Evolutionary conservation across 2,329 filamentous ascomycete species (phyloP), one percentile per base, ranked within the genome.

Genomic region (Pseudocercospora eumusae): DNA sequence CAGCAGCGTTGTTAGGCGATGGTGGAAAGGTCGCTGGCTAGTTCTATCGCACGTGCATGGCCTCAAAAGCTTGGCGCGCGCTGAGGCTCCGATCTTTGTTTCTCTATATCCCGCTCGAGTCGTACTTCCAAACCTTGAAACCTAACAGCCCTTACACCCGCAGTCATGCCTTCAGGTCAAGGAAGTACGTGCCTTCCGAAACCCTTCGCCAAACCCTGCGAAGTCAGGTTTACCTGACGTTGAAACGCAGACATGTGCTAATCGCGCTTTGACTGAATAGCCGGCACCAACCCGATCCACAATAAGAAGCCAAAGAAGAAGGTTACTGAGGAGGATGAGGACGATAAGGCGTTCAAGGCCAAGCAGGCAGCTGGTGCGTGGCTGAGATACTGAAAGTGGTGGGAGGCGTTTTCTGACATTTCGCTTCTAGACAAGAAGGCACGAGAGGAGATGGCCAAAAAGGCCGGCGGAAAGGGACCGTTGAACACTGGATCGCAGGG

Each of bases 391-490:
- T 44, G 27, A 4, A 18, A 18, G n/a, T 10, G 3, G 4, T 10
- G 7, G 18, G 4, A 20, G 23, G 15, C 11, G 44, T 44, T 55
- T 42, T 28, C 44, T 59, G 59, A 61, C 53, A 33, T 23, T 27
- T 20, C n/a, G n/a, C 18, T 25, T 36, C 25, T 67, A 82, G 80
- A 82, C 70, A 82, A 82, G 77, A 95, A 96, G 81, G 79, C 91
- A 23, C 68, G 71, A 90, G 91, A 93, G 71, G 89, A 91, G 75
- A 92, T 93, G 83, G 90, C 89, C 50, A 89, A 87, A 79, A 93
- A 96, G 81, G 79, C 90, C 50, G 88, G 89, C 73, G 90, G 90
- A 78, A 96, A 96, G 81, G 93, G 93, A 2, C 93, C 93, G 40
- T 76, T 97, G 75, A 93, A 92, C 80, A 89, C 87, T 31, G 92